phyloP scores from a whole-genome alignment of 768 basidiomycete genomes.

The Rhodocollybia butyracea region DNA sequence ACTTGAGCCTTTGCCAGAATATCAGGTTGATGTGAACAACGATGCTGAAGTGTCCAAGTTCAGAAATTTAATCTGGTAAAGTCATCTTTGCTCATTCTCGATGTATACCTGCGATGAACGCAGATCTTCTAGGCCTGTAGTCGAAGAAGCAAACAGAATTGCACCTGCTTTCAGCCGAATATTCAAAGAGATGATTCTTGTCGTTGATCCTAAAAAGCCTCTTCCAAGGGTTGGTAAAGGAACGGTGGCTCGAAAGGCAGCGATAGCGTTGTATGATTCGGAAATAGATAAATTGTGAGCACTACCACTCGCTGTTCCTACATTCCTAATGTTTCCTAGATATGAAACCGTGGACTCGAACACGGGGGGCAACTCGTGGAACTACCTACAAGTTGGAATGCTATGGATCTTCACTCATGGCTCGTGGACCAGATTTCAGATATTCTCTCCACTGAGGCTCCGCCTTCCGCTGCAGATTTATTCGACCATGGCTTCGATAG shows the following conservation, averaged over 20 bases:
- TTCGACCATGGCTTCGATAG: slow-evolving; percentile 29
- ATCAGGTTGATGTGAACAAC: slow-evolving; percentile 26
- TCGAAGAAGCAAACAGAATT: slow-evolving; percentile 39
- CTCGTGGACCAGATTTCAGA: slow-evolving; percentile 17
- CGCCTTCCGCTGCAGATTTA: slow-evolving; percentile 12
- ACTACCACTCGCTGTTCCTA: neutral
- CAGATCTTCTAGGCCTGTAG: slow-evolving; percentile 23
- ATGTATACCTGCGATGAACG: neutral
- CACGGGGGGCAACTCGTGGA: slow-evolving; percentile 9
- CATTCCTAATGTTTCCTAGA: neutral
- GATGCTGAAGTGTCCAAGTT: slow-evolving; percentile 18
- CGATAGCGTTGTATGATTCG: slow-evolving; percentile 31
- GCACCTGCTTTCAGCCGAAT: slow-evolving; percentile 40
- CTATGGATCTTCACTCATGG: slow-evolving; percentile 14
- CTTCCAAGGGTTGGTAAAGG: slow-evolving; percentile 45
- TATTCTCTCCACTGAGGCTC: slow-evolving; percentile 20
- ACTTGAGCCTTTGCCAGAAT: slow-evolving; percentile 22
- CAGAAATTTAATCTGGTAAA: slow-evolving; percentile 27
- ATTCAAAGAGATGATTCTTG: slow-evolving; percentile 51
- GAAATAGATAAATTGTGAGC: slow-evolving; percentile 39
- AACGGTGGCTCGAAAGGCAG: slow-evolving; percentile 38
- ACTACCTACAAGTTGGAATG: slow-evolving; percentile 12
- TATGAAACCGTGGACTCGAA: neutral
- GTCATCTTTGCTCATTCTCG: slow-evolving; percentile 24
- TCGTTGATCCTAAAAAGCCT: slow-evolving; percentile 36